Conservation (phyloP, 129 eudicot genomes). For the Deinandra increscens region DNA sequence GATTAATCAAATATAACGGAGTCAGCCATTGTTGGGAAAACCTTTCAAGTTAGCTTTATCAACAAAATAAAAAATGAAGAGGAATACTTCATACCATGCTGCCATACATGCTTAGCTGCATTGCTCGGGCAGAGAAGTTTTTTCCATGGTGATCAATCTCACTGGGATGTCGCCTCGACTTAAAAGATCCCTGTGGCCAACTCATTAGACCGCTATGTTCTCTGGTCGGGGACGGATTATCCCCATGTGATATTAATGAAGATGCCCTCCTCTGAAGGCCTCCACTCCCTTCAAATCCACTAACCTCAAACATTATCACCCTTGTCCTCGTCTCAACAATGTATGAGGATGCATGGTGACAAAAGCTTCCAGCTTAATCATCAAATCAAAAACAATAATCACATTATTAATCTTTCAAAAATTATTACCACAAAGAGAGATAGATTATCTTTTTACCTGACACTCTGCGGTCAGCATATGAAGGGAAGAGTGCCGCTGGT, state of each 20-base stretch:
- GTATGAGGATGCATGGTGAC: slow-evolving; percentile 53
- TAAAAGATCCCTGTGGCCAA: slow-evolving; percentile 58
- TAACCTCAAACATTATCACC: slow-evolving; percentile 62
- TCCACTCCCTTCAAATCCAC: slow-evolving; percentile 48
- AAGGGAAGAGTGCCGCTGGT: slow-evolving; percentile 65
- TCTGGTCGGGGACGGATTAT: slow-evolving; percentile 44
- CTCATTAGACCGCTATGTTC: slow-evolving; percentile 74
- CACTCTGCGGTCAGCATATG: slow-evolving; percentile 45
- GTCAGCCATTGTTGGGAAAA: background rate
- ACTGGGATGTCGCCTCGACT: slow-evolving; percentile 29
- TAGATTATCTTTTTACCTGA: slow-evolving; percentile 40
- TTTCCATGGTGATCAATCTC: slow-evolving; percentile 30
- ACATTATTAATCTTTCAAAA: background rate
- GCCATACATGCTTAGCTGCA: slow-evolving; percentile 86
- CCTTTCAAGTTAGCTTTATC: background rate
- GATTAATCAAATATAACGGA: background rate
- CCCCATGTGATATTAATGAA: slow-evolving; percentile 51
- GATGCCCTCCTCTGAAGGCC: slow-evolving; percentile 61
- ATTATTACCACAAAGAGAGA: background rate
- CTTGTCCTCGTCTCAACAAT: slow-evolving; percentile 77
- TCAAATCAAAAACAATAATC: background rate
- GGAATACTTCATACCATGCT: slow-evolving; percentile 60
- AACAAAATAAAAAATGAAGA: background rate
- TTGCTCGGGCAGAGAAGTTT: slow-evolving; percentile 69
- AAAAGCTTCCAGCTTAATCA: slow-evolving; percentile 46